phyloP scores from a whole-genome alignment of 352 stramenopile genomes.

The Phytophthora pistaciae region DNA sequence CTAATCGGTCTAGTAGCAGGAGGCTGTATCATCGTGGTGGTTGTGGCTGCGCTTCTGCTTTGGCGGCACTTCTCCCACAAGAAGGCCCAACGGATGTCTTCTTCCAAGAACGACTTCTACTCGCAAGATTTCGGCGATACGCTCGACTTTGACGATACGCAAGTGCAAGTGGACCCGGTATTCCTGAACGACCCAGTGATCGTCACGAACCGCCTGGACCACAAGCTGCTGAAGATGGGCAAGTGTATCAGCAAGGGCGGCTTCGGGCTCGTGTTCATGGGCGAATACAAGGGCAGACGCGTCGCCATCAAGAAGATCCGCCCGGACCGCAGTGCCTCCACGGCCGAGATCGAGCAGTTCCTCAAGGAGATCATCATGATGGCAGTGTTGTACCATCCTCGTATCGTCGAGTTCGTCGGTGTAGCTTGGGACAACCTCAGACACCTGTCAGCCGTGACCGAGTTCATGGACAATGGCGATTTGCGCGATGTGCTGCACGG shows the following conservation, averaged over 20 bases:
- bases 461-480: slow-evolving; percentile 71
- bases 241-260: slow-evolving; percentile 54
- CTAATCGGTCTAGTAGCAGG: slow-evolving; percentile 35
- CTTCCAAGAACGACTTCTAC: slow-evolving; percentile 43
- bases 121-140: slow-evolving; percentile 39
- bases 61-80: slow-evolving; percentile 29
- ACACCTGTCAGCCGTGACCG: slow-evolving; percentile 56
- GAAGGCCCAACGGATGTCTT: slow-evolving; percentile 24
- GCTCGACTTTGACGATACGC: slow-evolving; percentile 42
- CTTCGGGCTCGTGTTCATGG: slow-evolving; percentile 62
- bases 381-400: slow-evolving; percentile 48
- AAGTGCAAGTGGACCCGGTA: slow-evolving; percentile 40
- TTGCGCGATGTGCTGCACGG: slow-evolving; percentile 53
- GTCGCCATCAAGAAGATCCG: slow-evolving; percentile 67
- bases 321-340: slow-evolving; percentile 28
- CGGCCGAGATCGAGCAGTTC: slow-evolving; percentile 48
- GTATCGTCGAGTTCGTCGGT: slow-evolving; percentile 59
- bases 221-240: slow-evolving; percentile 50
- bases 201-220: slow-evolving; percentile 49
- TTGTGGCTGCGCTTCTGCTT: slow-evolving; percentile 13
- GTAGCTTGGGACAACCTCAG: slow-evolving; percentile 53
- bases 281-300: slow-evolving; percentile 43
- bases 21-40: slow-evolving; percentile 30
- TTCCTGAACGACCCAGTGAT: slow-evolving; percentile 60
- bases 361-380: slow-evolving; percentile 60